These are phyloP conservation scores for Oryza brachyantha DNA, from an alignment of 176 grass and related monocot genomes.

Conservation along the genomic window DNA sequence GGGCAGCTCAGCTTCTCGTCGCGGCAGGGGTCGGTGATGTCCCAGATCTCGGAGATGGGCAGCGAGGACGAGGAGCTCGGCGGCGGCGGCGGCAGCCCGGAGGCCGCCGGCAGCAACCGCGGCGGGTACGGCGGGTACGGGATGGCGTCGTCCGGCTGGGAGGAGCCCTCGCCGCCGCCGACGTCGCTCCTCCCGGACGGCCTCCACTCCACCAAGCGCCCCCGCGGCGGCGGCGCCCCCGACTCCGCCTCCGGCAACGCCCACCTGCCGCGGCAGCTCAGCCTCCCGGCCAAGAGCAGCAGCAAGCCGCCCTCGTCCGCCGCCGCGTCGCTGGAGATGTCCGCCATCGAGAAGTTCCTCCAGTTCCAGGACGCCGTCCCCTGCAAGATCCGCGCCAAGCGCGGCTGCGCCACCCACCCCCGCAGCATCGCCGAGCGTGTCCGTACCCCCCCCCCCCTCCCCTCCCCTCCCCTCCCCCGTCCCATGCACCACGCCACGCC, in stretches of 20 bases:
- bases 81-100: constrained; percentile 49
- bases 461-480: too few relatives aligned
- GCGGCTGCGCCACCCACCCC: constrained; percentile 88
- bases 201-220: constrained; percentile 46
- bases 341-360: constrained; percentile 68
- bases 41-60: constrained; percentile 94
- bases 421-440: constrained; percentile 96
- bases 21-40: constrained; percentile 86
- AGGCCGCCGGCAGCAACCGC: constrained; percentile 44
- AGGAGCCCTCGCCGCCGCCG: constrained; percentile 40
- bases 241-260: background rate
- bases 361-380: constrained; percentile 75
- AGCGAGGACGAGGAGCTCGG: constrained; percentile 83
- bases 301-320: constrained; percentile 17
- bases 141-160: constrained; percentile 44
- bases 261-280: constrained; percentile 41
- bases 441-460: background rate
- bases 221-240: constrained; percentile 31
- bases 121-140: constrained; percentile 41
- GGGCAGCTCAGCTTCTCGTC: constrained; percentile 88
- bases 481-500: background rate
- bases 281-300: constrained; percentile 38
- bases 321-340: constrained; percentile 47
- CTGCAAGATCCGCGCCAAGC: constrained; percentile 88
- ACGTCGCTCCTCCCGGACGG: constrained; percentile 28